phyloP scores from a whole-genome alignment of 352 stramenopile genomes.

The Pythium chondricola region DNA sequence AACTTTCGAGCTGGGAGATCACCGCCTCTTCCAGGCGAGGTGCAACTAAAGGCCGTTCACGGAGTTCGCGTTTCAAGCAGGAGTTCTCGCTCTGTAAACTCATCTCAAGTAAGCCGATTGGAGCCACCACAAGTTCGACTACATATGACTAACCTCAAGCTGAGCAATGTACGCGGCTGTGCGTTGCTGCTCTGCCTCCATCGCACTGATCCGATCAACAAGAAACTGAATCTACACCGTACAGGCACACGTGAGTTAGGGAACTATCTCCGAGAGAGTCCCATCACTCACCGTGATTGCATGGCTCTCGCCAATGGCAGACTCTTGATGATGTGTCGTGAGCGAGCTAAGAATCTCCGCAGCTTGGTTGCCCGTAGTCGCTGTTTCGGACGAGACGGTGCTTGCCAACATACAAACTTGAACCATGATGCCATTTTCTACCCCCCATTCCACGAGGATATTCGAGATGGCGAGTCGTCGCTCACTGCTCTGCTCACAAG shows the following conservation, averaged over 20 bases:
- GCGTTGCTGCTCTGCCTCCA: slow-evolving; percentile 40
- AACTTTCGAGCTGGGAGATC: slow-evolving; percentile 13
- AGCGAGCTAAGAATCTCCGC: not conserved
- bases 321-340: no score
- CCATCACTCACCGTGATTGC: slow-evolving; percentile 5
- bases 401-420: slow-evolving; percentile 31
- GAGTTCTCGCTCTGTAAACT: slow-evolving; percentile 12
- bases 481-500: slow-evolving; percentile 4
- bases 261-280: no score
- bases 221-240: slow-evolving; percentile 45
- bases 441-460: slow-evolving; percentile 45
- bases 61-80: not conserved
- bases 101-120: not conserved
- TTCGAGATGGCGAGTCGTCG: slow-evolving; percentile 32
- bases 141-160: slow-evolving; percentile 30
- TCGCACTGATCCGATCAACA: slow-evolving; percentile 37
- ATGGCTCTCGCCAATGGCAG: slow-evolving; percentile 3
- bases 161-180: slow-evolving; percentile 26
- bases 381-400: not conserved
- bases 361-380: not conserved
- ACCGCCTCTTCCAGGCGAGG: slow-evolving; percentile 6
- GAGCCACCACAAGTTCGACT: not conserved
- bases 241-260: not conserved
- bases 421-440: slow-evolving; percentile 40
- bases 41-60: not conserved